A percentile compares a stretch with the other conserved stretches of the same genome.
phyloP scores from a whole-genome alignment of 2,329 filamentous ascomycete species.

The Aureobasidium sp. region DNA sequence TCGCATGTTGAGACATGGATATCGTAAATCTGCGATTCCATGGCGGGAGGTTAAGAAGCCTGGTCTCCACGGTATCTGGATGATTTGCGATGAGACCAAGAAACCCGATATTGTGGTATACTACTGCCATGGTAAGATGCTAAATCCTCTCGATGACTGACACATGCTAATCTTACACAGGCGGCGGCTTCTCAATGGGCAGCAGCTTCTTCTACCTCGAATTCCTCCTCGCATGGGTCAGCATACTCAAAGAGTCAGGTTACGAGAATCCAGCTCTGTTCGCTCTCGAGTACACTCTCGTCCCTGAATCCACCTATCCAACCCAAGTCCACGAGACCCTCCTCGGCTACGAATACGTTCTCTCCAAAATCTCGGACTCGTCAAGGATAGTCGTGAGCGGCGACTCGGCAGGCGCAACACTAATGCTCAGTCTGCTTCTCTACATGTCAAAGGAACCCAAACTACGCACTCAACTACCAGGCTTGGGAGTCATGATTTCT shows the following conservation, averaged over 20 bases:
- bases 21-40: constrained; percentile 53
- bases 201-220: constrained; percentile 79
- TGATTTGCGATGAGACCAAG: constrained; percentile 52
- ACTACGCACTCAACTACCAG: constrained; percentile 43
- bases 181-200: constrained; percentile 78
- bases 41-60: constrained; percentile 52
- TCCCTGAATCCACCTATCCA: constrained; percentile 67
- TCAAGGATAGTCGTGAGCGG: constrained; percentile 64
- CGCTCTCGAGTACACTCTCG: constrained; percentile 71
- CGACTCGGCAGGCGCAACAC: constrained; percentile 71
- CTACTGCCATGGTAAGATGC: constrained; percentile 63
- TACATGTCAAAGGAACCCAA: constrained; percentile 50
- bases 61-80: constrained; percentile 56
- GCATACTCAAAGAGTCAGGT: constrained; percentile 55
- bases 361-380: constrained; percentile 52
- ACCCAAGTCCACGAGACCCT: constrained; percentile 64
- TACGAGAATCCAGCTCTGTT: constrained; percentile 73
- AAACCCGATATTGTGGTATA: constrained; percentile 72
- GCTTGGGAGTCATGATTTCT: constrained; percentile 65
- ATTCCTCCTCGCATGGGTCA: constrained; percentile 67
- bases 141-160: not conserved
- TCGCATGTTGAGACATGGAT: constrained; percentile 67
- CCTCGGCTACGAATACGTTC: constrained; percentile 63
- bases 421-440: constrained; percentile 66
- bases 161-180: constrained; percentile 32